Evolutionary conservation across 306 rosid genomes (phyloP), one percentile per base, ranked within the genome.

Genomic region (Cucurbita pepo): DNA sequence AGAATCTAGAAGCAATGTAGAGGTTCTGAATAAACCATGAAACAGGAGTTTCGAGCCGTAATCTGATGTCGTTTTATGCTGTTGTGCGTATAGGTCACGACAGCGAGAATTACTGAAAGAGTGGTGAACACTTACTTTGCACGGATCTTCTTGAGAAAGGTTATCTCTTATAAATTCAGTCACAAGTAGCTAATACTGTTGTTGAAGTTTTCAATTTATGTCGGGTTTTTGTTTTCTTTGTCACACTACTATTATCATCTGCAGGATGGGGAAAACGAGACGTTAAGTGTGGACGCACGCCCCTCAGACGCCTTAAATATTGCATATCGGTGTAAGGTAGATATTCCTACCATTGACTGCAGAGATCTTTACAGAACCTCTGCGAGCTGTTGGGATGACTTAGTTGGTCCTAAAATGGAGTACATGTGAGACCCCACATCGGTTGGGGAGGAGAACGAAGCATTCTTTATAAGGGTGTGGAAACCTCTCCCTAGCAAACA

Each of bases 281-380:
- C 86, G 77, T 56, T 88, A 47, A 89, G 91, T 72, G 88, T 91
- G 76, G 97, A 95, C 83, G 92, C 87, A 47, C 95, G 99, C 44
- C 97, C 99, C 37, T 95, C 99, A 7, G 99, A 95, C 57, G 99
- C 96, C 80, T 86, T 95, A 77, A 91, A 86, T 81, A 85, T 95
- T 63, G 99, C 99, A 80, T 79, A 85, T 56, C 82, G 88, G 81
- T 91, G 95, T 85, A 86, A 95, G 95, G 97, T 91, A 83, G 55
- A 54, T 80, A 72, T 76, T 65, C 64, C 64, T 41, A 34, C 21
- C 56, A 30, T 69, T 40, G 34, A 52, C 41, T 14, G 22, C 41
- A 0, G 7, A 12, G 53, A 5, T 55, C 16, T 13, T n/a, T 37
- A 51, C 11, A n/a, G 30, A 55, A 6, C 19, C 38, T 38, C n/a